A percentile compares a stretch with the other conserved stretches of the same genome.
Conservation (phyloP, 306 rosid species). For the Glycine soja region DNA sequence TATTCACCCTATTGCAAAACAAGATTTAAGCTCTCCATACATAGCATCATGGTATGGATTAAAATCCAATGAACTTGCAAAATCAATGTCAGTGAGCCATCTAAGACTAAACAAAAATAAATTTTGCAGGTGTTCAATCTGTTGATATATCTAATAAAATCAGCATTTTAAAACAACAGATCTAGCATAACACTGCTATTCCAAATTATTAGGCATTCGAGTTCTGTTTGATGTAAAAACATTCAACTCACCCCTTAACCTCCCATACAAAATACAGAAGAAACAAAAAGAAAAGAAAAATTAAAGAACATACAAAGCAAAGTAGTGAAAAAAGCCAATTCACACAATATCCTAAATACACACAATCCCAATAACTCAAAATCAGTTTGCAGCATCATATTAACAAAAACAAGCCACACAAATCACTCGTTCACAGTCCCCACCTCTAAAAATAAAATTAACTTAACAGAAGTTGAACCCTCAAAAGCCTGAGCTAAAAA, state of each 20-base stretch:
- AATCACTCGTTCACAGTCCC: slow-evolving; percentile 16
- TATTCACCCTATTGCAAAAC: slow-evolving; percentile 11
- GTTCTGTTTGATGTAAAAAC: neutral
- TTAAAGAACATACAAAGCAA: neutral
- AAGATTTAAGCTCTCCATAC: neutral
- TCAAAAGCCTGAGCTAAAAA: slow-evolving; percentile 13
- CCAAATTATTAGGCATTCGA: slow-evolving; percentile 25
- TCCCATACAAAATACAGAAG: neutral
- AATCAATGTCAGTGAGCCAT: slow-evolving; percentile 28
- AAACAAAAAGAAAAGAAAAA: neutral
- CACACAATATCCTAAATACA: neutral
- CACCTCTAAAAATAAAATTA: neutral
- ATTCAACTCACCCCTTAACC: neutral
- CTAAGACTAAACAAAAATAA: slow-evolving; percentile 6
- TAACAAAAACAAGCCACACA: slow-evolving; percentile 17
- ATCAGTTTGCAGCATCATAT: neutral
- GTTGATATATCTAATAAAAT: neutral
- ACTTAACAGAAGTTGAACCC: slow-evolving; percentile 16
- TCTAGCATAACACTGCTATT: slow-evolving; percentile 8
- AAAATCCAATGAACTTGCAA: slow-evolving; percentile 1
- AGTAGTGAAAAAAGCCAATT: neutral
- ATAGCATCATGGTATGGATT: no score
- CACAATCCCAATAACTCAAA: neutral
- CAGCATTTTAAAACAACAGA: slow-evolving; percentile 14
- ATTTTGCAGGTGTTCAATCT: neutral